phyloP scores from a whole-genome alignment of 2,329 filamentous ascomycete genomes.

The Orbilia oligospora region DNA sequence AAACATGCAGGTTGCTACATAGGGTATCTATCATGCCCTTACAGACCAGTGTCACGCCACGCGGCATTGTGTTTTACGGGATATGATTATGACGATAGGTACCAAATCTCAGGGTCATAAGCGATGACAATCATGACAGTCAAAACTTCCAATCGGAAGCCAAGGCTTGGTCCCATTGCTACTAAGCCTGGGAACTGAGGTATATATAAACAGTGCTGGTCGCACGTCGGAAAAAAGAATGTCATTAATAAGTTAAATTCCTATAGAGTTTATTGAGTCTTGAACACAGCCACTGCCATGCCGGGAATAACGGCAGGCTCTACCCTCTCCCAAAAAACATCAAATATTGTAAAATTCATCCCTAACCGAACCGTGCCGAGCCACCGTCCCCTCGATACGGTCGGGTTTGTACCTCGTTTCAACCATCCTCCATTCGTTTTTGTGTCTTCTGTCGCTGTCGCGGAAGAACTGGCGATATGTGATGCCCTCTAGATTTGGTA shows the following conservation, averaged over 20 bases:
- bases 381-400: not conserved
- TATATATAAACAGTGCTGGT: not conserved
- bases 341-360: not conserved
- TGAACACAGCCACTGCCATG: conserved; percentile 10
- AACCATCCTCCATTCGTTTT: conserved; percentile 9
- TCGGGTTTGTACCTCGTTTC: conserved; percentile 1
- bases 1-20: not conserved
- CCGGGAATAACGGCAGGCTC: conserved; percentile 2
- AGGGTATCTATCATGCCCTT: conserved; percentile 12
- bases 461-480: conserved; percentile 19
- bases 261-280: not conserved
- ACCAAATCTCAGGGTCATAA: not conserved
- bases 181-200: not conserved
- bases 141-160: not conserved
- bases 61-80: not conserved
- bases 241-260: not conserved
- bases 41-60: conserved; percentile 27
- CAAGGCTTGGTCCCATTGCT: not conserved
- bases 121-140: conserved; percentile 1
- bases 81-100: conserved; percentile 1
- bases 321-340: not conserved
- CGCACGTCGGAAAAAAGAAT: not conserved
- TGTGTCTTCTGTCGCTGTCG: conserved; percentile 2
- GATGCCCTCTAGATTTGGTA: conserved; percentile 4
- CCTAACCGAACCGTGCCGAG: not conserved